Base-by-base conservation (phyloP, 306 rosid genomes). In the Arachis stenosperma region DNA sequence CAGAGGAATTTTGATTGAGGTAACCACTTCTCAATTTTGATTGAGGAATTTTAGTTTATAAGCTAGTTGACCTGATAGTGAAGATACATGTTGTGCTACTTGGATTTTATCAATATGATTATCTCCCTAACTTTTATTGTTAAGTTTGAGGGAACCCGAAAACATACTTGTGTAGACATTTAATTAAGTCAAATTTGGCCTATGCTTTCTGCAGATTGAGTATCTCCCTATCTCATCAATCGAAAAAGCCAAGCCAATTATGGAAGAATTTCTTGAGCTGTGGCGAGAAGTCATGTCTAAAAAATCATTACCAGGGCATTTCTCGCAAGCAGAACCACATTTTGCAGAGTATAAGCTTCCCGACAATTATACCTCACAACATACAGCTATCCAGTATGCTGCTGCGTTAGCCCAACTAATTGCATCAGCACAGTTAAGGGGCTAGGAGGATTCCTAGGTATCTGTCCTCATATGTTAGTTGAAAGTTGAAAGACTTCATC, bases 1-100 rank as follows among this genome's bases (percentile, higher is more conserved):
- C 70, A 87, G 96, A 84, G 99, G 97, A 70, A 94, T 94, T 80
- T 85, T 84, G 46, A 86, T 94, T 90, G 99, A 91, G 99, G 97
- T 88, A 78, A 57, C 50, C 6, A 2, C 7, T 43, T 54, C 66
- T 78, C 1, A 22, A 22, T 22, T 42, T 7, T 63, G 10, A 41
- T 14, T 40, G 3, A 5, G 41, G 42, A 8, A 14, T 6, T 67
- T n/a, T 48, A 6, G 12, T 54, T 36, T 47, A 33, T 50, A 44
- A 22, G 27, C 6, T 60, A 14, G 9, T 72, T 72, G 51, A 11
- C 42, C n/a, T 11, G 29, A 13, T 67, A 22, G 27, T 22, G 27
- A 22, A 22, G 44, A 59, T 59, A 40, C 22, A 15, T 33, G 41
- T 41, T 62, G 27, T 67, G 54, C 2, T 60, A 6, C 43, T 63